These are phyloP conservation scores for Ajuga reptans DNA, from an alignment of 305 asterid genomes.

Conservation along the genomic window DNA sequence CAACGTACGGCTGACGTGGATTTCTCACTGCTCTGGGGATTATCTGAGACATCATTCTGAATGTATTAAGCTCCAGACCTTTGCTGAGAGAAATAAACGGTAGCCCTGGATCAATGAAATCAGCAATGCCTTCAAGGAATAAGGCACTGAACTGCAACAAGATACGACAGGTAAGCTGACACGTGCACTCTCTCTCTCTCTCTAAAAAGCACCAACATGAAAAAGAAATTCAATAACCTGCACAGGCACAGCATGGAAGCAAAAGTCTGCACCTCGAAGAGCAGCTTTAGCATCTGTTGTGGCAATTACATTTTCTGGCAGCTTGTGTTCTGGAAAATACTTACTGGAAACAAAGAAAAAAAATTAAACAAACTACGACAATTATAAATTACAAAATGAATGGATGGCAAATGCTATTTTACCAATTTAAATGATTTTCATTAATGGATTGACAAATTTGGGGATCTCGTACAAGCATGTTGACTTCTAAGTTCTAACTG, in stretches of 20 bases:
- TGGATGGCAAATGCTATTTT: neutral
- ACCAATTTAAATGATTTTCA: constrained; percentile 51
- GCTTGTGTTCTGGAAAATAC: constrained; percentile 65
- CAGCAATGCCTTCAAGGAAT: constrained; percentile 71
- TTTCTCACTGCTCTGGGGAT: constrained; percentile 65
- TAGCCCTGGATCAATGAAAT: constrained; percentile 62
- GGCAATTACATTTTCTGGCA: constrained; percentile 70
- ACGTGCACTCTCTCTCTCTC: neutral
- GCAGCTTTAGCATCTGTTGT: constrained; percentile 82
- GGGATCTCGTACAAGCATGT: constrained; percentile 70
- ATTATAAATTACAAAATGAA: neutral
- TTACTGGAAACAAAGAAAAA: constrained; percentile 39
- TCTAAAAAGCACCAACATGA: neutral
- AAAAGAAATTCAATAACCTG: constrained; percentile 43
- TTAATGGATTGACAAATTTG: constrained; percentile 61
- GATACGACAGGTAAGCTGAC: constrained; percentile 20
- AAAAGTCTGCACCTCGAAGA: constrained; percentile 68
- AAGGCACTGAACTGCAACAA: constrained; percentile 78
- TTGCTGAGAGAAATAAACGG: constrained; percentile 93
- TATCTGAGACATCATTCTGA: constrained; percentile 85
- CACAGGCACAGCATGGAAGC: constrained; percentile 93
- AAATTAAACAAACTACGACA: neutral
- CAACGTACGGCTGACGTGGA: constrained; percentile 85
- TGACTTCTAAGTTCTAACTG: constrained; percentile 71
- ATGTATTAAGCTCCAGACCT: constrained; percentile 81